These are phyloP conservation scores for Candida cerambycidarum DNA, from an alignment of 805 yeast genomes.

Conservation along the genomic window DNA sequence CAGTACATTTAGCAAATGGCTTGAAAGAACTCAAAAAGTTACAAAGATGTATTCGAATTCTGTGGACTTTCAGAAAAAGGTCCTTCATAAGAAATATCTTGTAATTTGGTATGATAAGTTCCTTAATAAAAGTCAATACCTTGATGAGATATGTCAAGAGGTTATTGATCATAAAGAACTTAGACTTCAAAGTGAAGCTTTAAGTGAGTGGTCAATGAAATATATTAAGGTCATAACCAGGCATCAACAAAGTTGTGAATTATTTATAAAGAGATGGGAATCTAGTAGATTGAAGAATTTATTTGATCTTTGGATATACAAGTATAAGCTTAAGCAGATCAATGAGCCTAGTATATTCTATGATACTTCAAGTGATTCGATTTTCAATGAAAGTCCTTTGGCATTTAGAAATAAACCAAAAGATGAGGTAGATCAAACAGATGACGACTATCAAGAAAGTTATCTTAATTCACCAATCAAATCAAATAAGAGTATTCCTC, in stretches of 20 bases:
- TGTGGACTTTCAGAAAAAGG: slow-evolving; percentile 17
- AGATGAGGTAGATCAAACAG: slow-evolving; percentile 3
- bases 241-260: slow-evolving; percentile 34
- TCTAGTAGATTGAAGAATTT: slow-evolving; percentile 24
- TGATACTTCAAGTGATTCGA: slow-evolving; percentile 18
- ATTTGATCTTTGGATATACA: slow-evolving; percentile 40
- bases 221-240: slow-evolving; percentile 31
- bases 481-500: slow-evolving; percentile 15
- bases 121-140: slow-evolving; percentile 20
- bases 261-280: slow-evolving; percentile 35
- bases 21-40: not conserved
- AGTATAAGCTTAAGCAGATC: slow-evolving; percentile 16
- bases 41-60: slow-evolving; percentile 14
- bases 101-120: slow-evolving; percentile 36
- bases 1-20: slow-evolving; percentile 17
- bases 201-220: slow-evolving; percentile 39
- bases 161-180: slow-evolving; percentile 28
- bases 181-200: slow-evolving; percentile 21
- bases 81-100: slow-evolving; percentile 26
- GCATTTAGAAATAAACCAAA: slow-evolving; percentile 22
- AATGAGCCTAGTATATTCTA: slow-evolving; percentile 12
- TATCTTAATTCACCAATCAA: slow-evolving; percentile 39
- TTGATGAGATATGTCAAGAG: slow-evolving; percentile 33
- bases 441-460: slow-evolving; percentile 16
- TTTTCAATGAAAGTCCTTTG: slow-evolving; percentile 34